Evolutionary conservation across 192 early-diverging fungal species (phyloP).

Genomic region (Coemansia sp.): DNA sequence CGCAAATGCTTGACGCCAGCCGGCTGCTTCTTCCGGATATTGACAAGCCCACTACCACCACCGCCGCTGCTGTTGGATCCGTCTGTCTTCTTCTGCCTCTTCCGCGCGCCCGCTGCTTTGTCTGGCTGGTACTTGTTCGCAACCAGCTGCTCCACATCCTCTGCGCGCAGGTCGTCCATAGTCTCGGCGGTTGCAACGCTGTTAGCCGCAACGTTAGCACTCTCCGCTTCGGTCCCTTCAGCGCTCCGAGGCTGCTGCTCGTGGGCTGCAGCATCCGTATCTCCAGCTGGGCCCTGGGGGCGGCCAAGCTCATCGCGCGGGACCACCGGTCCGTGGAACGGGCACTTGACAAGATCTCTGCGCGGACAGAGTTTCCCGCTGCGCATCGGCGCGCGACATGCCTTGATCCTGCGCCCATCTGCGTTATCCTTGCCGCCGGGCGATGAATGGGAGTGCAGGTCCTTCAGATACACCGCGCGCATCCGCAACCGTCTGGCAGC

Average conservation of each 20-base stretch:
- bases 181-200: constrained; percentile 37
- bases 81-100: constrained; percentile 1
- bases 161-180: constrained; percentile 23
- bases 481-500: constrained; percentile 58
- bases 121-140: constrained; percentile 7
- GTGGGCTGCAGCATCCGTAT: neutral
- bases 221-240: neutral
- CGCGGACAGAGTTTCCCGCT: constrained; percentile 65
- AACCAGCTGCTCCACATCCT: constrained; percentile 26
- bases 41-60: constrained; percentile 13
- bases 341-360: constrained; percentile 66
- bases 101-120: neutral
- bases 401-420: constrained; percentile 50
- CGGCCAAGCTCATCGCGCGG: constrained; percentile 60
- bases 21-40: constrained; percentile 22
- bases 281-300: constrained; percentile 4
- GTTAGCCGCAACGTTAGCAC: neutral
- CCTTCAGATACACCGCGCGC: constrained; percentile 54
- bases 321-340: constrained; percentile 64
- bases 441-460: neutral
- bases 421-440: neutral
- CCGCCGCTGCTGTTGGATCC: neutral
- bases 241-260: neutral
- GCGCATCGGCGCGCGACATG: constrained; percentile 63
- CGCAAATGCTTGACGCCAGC: constrained; percentile 9